Base-by-base conservation (phyloP, 129 eudicot species). In the Flaveria ramosissima region DNA sequence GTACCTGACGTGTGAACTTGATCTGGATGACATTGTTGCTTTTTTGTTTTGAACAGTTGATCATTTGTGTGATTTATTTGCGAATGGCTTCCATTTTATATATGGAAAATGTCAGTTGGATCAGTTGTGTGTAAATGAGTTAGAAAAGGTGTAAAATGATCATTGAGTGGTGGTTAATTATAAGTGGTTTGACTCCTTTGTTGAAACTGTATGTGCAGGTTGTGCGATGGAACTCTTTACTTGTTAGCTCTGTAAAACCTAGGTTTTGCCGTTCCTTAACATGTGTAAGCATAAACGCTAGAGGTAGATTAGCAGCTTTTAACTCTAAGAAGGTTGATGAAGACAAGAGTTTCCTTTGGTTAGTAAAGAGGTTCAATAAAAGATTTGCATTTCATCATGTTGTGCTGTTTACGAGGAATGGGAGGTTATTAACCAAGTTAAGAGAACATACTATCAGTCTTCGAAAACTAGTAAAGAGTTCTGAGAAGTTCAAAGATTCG, bases 161-260 rank as follows among this genome's bases (percentile, higher is more conserved):
- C 64, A 78, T 15, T 53, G 48, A 78, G 10, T 61, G 4, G 46
- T 39, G 76, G 26, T 57, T 70, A 69, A 7, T 59, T 43, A 26
- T 23, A 56, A 27, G 4, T 53, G 4, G 52, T 21, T 56, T 14
- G 42, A 3, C 6, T 48, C 8, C 50, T 45, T 48, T 7, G 55
- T 11, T 47, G 77, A 36, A 52, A 64, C 17, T 73, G 7, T 46
- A 27, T 70, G 26, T 78, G 84, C 87, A 87, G 96, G 85, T 83
- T 80, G 69, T 30, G 41, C 84, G 81, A 12, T 83, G 79, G 64
- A 85, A 85, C 50, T 74, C 85, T 63, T 62, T 77, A 1, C 70
- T 81, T 41, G 73, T 74, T 65, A 75, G 70, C 13, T 72, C 80
- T 2, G 73, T 74, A 27, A 83, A 86, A 68, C 64, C 62, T 70